Conservation (phyloP, 345 rosid genomes). For the Aegle marmelos region DNA sequence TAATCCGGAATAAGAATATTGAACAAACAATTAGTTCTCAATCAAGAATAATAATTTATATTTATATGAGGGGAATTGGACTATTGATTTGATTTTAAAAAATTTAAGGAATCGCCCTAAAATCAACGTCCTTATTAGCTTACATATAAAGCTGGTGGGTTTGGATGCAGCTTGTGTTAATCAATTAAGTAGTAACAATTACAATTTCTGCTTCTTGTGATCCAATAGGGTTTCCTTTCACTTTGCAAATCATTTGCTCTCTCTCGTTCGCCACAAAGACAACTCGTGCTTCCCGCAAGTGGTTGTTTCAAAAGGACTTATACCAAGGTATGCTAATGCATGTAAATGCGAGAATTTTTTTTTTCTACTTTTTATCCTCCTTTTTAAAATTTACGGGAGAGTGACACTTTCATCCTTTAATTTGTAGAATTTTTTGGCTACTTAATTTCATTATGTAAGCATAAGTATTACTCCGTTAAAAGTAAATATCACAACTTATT, state of each 20-base stretch:
- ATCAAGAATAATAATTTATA: background rate
- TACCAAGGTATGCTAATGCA: background rate
- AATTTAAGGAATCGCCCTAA: too few species aligned
- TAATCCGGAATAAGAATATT: too few species aligned
- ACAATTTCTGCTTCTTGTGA: background rate
- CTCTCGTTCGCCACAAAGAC: background rate
- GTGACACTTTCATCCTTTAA: background rate
- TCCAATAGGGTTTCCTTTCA: background rate
- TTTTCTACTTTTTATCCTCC: rapidly evolving
- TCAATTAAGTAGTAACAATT: background rate
- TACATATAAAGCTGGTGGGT: too few species aligned
- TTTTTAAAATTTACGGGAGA: background rate
- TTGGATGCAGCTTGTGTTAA: too few species aligned
- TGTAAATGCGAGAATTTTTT: background rate
- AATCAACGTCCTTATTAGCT: too few species aligned
- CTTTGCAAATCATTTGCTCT: background rate
- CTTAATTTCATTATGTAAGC: too few species aligned
- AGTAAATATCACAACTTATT: too few species aligned
- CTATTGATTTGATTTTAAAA: background rate
- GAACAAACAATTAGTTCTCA: background rate
- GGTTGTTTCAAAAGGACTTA: background rate
- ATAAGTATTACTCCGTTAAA: too few species aligned
- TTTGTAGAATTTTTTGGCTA: too few species aligned
- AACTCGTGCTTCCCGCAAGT: background rate
- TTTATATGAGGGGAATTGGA: too few species aligned